Conservation (phyloP, 2,329 filamentous ascomycete species). For the Fusarium nodosum region DNA sequence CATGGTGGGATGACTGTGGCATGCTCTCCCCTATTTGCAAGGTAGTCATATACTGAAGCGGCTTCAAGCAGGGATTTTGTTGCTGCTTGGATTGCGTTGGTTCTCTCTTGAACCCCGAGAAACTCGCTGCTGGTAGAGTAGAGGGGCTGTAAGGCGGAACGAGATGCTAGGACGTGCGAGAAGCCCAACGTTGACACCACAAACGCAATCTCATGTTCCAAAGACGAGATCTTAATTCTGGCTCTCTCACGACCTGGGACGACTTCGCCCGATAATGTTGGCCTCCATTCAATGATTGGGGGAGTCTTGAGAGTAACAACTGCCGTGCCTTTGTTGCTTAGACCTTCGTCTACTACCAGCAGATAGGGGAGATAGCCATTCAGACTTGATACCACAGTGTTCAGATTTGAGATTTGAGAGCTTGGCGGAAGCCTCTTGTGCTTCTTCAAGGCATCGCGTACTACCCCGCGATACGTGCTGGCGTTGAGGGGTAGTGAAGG, state of each 20-base stretch:
- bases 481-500: slow-evolving; percentile 87
- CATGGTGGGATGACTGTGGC: slow-evolving; percentile 60
- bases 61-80: slow-evolving; percentile 84
- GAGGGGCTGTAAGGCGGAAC: slow-evolving; percentile 78
- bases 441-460: slow-evolving; percentile 86
- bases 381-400: slow-evolving; percentile 76
- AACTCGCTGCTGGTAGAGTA: slow-evolving; percentile 75
- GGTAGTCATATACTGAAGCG: slow-evolving; percentile 80
- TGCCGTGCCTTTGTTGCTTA: slow-evolving; percentile 63
- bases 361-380: slow-evolving; percentile 88
- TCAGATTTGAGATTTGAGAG: slow-evolving; percentile 78
- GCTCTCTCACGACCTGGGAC: slow-evolving; percentile 74
- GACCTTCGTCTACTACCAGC: slow-evolving; percentile 79
- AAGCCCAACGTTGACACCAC: slow-evolving; percentile 82
- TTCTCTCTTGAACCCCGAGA: slow-evolving; percentile 74
- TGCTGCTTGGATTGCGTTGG: slow-evolving; percentile 76
- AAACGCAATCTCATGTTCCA: slow-evolving; percentile 89
- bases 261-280: slow-evolving; percentile 76
- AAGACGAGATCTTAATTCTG: slow-evolving; percentile 76
- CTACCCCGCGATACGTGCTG: slow-evolving; percentile 85
- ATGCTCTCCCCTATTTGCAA: slow-evolving; percentile 69
- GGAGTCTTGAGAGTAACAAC: slow-evolving; percentile 70
- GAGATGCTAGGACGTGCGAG: slow-evolving; percentile 78
- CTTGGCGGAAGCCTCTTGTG: slow-evolving; percentile 86
- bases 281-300: slow-evolving; percentile 84